Conservation (phyloP, 352 stramenopile species). For the Phytophthora rubi region DNA sequence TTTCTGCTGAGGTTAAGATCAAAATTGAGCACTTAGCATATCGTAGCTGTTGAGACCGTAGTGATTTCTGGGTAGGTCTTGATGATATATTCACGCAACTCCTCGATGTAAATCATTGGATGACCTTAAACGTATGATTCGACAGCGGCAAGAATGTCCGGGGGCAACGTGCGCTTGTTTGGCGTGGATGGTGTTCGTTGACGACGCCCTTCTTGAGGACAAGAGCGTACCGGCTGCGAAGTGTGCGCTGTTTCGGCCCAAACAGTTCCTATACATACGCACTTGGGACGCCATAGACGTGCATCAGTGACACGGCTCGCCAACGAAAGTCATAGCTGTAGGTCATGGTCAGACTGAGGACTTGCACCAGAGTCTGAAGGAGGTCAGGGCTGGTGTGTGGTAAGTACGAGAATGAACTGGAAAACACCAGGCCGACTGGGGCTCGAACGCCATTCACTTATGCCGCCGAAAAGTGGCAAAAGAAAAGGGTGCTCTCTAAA, state of each 20-base stretch:
- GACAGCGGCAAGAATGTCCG: neutral
- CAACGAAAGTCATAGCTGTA: conserved; percentile 13
- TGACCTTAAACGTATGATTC: conserved; percentile 1
- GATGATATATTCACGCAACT: conserved; percentile 3
- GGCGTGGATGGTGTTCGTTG: neutral
- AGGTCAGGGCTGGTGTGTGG: too few relatives aligned
- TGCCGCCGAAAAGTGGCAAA: too few relatives aligned
- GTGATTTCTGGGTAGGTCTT: too few relatives aligned
- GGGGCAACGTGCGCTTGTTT: neutral
- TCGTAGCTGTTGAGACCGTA: too few relatives aligned
- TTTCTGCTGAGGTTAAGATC: conserved; percentile 9
- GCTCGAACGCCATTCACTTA: too few relatives aligned
- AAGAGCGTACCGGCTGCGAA: conserved; percentile 8
- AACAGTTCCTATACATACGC: neutral
- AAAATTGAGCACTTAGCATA: too few relatives aligned
- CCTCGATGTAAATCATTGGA: conserved; percentile 16
- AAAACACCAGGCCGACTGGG: too few relatives aligned
- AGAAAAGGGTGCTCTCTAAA: too few relatives aligned
- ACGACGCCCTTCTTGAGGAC: neutral
- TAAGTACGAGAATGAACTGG: too few relatives aligned
- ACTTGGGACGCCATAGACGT: conserved; percentile 9
- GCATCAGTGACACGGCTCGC: neutral
- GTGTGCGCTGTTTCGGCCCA: conserved; percentile 1
- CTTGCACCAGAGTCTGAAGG: too few relatives aligned
- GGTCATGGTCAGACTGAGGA: neutral